These are phyloP conservation scores for Solanum virginianum DNA, from an alignment of 257 asterid genomes.

Conservation along the genomic window DNA sequence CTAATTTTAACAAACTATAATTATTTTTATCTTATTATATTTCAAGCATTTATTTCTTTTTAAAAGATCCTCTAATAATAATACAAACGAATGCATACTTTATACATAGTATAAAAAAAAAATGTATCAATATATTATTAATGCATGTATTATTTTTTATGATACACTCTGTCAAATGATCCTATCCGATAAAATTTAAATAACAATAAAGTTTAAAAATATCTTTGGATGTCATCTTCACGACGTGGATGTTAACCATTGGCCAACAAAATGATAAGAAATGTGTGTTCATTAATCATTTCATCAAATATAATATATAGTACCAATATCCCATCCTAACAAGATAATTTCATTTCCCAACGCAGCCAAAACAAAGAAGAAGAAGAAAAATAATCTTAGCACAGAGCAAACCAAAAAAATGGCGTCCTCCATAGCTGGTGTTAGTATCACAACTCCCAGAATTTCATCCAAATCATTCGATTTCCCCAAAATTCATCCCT, in stretches of 20 bases:
- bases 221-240: neutral
- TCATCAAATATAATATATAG: neutral
- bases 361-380: neutral
- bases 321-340: neutral
- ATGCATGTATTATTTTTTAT: no score
- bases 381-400: neutral
- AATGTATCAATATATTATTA: no score
- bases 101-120: no score
- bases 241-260: neutral
- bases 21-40: no score
- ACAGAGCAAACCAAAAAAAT: neutral
- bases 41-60: no score
- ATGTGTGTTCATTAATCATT: neutral
- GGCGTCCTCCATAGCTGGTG: conserved; percentile 57
- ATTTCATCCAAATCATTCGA: conserved; percentile 20
- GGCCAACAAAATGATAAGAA: neutral
- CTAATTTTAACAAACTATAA: no score
- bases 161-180: no score
- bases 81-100: no score
- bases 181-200: no score
- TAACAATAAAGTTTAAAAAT: neutral
- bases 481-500: conserved; percentile 7
- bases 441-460: conserved; percentile 35
- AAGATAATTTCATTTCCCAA: neutral
- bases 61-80: no score